phyloP scores from a whole-genome alignment of 176 grass and related monocot genomes.

The Neostapfia colusana region DNA sequence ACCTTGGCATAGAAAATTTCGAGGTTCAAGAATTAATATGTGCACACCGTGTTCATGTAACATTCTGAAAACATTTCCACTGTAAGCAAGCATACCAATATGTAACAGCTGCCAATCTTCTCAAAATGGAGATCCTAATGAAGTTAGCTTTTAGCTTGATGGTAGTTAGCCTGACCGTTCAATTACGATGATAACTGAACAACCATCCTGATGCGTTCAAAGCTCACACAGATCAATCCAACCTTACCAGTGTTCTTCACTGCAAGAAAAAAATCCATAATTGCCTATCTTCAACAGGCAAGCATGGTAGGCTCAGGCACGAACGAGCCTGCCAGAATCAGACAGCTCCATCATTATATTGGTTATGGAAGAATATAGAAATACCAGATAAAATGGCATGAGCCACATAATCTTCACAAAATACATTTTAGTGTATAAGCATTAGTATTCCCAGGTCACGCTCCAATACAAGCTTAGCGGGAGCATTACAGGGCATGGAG shows the following conservation, averaged over 20 bases:
- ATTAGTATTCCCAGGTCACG: slow-evolving; percentile 4
- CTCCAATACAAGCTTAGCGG: background rate
- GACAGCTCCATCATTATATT: slow-evolving; percentile 8
- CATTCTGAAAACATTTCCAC: background rate
- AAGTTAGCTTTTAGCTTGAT: slow-evolving; percentile 29
- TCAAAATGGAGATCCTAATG: slow-evolving; percentile 15
- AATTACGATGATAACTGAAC: slow-evolving; percentile 10
- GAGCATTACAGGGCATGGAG: background rate
- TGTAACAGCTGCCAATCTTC: slow-evolving; percentile 16
- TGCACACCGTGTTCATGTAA: slow-evolving; percentile 14
- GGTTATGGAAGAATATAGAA: background rate
- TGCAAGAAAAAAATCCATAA: slow-evolving; percentile 18
- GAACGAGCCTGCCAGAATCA: slow-evolving; percentile 37
- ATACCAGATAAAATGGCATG: slow-evolving; percentile 7
- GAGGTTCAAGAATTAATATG: slow-evolving; percentile 42
- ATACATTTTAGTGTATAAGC: slow-evolving; percentile 4
- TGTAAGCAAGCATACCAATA: slow-evolving; percentile 36
- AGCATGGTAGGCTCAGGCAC: slow-evolving; percentile 23
- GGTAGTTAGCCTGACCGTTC: slow-evolving; percentile 13
- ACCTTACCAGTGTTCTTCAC: background rate
- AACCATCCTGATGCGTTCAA: slow-evolving; percentile 11
- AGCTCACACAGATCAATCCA: slow-evolving; percentile 9
- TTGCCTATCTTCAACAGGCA: slow-evolving; percentile 36
- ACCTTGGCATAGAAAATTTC: slow-evolving; percentile 36
- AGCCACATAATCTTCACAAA: background rate